phyloP scores from a whole-genome alignment of 129 eudicot species.

The Chrysanthemum makinoi region DNA sequence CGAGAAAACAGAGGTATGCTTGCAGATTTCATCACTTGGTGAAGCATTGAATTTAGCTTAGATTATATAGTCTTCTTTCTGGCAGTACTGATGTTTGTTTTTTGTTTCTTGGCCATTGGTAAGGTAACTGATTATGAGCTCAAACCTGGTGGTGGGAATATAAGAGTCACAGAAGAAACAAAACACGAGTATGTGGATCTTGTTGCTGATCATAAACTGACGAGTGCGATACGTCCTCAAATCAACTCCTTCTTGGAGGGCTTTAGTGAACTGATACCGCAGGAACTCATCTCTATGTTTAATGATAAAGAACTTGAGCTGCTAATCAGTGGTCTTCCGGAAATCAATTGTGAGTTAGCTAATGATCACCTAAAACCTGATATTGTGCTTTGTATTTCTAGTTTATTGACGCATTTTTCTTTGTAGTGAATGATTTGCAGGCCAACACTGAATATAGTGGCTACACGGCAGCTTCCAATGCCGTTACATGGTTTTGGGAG shows the following conservation, averaged over 20 bases:
- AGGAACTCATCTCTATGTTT: background rate
- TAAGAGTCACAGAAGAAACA: constrained; percentile 9
- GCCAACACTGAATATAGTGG: constrained; percentile 73
- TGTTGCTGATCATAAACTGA: constrained; percentile 9
- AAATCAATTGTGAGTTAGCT: constrained; percentile 58
- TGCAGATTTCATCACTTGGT: background rate
- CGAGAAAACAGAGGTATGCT: constrained; percentile 8
- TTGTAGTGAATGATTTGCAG: constrained; percentile 69
- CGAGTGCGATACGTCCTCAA: constrained; percentile 17
- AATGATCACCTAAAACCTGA: background rate
- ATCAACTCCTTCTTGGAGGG: constrained; percentile 10
- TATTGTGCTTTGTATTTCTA: background rate
- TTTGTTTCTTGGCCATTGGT: background rate
- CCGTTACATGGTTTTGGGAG: constrained; percentile 77
- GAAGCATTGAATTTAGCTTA: background rate
- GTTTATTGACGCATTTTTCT: constrained; percentile 2
- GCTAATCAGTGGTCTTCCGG: constrained; percentile 31
- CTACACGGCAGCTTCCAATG: constrained; percentile 46
- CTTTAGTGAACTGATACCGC: constrained; percentile 4
- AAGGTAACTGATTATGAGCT: constrained; percentile 11
- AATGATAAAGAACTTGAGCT: constrained; percentile 15
- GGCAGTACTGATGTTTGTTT: background rate
- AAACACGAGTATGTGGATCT: constrained; percentile 11
- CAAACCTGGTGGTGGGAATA: constrained; percentile 11
- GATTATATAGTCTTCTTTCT: background rate